Conservation (phyloP, 345 rosid species). For the Citrus sp. region DNA sequence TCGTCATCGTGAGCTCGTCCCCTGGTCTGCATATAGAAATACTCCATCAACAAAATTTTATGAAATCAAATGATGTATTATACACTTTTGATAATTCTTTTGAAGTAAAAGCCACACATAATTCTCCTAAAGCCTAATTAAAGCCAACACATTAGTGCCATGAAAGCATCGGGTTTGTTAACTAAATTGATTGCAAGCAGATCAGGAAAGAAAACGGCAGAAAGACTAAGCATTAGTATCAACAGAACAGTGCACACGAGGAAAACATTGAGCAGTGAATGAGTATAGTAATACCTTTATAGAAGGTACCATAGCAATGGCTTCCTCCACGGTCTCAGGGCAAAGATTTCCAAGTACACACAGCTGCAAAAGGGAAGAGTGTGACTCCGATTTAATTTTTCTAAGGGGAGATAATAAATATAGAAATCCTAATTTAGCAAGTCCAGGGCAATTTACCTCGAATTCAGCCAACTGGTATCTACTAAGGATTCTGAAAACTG, state of each 20-base stretch:
- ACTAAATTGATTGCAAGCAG: not conserved
- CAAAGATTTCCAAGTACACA: conserved; percentile 98
- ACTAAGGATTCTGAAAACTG: conserved; percentile 66
- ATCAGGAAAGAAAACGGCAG: not conserved
- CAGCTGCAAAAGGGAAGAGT: conserved; percentile 47
- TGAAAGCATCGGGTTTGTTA: not conserved
- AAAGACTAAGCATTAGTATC: not conserved
- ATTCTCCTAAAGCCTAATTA: not conserved
- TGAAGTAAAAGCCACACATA: not conserved
- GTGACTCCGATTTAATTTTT: conserved; percentile 3
- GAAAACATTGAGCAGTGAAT: not conserved
- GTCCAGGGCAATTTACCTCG: conserved; percentile 51
- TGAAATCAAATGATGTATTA: not conserved
- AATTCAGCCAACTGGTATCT: conserved; percentile 87
- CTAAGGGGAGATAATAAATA: not conserved
- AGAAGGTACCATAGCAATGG: conserved; percentile 96
- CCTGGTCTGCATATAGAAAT: conserved; percentile 51
- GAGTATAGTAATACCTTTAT: conserved; percentile 53
- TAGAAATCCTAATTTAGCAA: not conserved
- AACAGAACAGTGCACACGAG: not conserved
- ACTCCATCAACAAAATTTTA: not conserved
- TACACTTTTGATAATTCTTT: too few relatives aligned
- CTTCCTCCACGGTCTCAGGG: conserved; percentile 98
- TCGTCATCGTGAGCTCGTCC: conserved; percentile 85
- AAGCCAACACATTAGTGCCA: not conserved